Evolutionary conservation across 768 basidiomycete genomes (phyloP), one percentile per base, ranked within the genome.

Genomic region (Psilocybe cyanescens): DNA sequence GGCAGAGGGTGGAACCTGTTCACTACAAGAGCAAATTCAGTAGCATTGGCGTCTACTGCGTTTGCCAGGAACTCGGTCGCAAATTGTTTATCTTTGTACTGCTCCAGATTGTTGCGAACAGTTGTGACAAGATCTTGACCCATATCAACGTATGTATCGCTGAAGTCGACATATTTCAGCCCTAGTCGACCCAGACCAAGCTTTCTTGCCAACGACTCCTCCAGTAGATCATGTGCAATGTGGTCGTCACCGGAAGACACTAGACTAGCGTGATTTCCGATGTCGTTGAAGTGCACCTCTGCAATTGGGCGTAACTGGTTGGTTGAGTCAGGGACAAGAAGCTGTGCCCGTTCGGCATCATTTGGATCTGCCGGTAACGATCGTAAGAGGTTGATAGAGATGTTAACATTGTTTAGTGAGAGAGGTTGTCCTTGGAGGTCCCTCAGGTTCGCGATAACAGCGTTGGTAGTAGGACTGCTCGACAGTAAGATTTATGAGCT

Each of bases 61-160:
- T 86, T 86, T 0, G 85, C 85, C 5, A 86, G 59, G 63, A 84
- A 84, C 59, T 86, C 84, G 2, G 75, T 76, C 37, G 80, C 67
- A 8, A 83, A 74, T 55, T 84, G 81, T 6, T 74, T 71, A 6
- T 74, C 72, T 5, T 73, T 74, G 53, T 85, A 85, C 19, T 79
- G 73, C 16, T 65, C 68, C 9, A 86, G 68, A 0, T 76, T 76
- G 12, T 78, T 77, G 3, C 70, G 68, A 14, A 86, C 83, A 1
- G 80, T 78, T 0, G 75, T 79, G 3, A 76, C 70, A 4, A 81
- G 71, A 24, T 75, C 72, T 58, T 82, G 79, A 2, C 78, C 78
- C 74, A 84, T 79, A 55, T 82, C 79, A 9, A 74, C 67, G 0
- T 73, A 75, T 4, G 72, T 61, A 0, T 65, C 67, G 9, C 67